phyloP scores from a whole-genome alignment of 2,329 filamentous ascomycete genomes.

The Claviceps capensis region DNA sequence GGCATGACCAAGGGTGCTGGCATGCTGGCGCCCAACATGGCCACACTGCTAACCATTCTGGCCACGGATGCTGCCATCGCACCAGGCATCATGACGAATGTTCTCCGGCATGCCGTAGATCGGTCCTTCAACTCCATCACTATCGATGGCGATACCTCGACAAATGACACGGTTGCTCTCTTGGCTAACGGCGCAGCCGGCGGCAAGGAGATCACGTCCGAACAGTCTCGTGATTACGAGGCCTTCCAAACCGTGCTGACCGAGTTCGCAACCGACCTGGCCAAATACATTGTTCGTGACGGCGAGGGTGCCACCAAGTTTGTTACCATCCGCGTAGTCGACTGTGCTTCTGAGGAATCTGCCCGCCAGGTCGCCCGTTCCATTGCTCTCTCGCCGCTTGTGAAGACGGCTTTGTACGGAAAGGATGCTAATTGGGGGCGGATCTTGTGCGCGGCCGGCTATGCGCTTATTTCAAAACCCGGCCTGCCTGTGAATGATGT shows the following conservation, averaged over 20 bases:
- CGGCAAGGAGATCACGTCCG: slow-evolving; percentile 45
- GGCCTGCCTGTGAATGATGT: slow-evolving; percentile 44
- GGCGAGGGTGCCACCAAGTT: slow-evolving; percentile 98
- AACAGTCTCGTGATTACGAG: slow-evolving; percentile 47
- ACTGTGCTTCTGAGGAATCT: slow-evolving; percentile 53
- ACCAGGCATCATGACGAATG: slow-evolving; percentile 48
- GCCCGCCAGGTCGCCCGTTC: slow-evolving; percentile 72
- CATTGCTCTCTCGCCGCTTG: slow-evolving; percentile 82
- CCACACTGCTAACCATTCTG: slow-evolving; percentile 80
- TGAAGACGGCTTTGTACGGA: slow-evolving; percentile 95
- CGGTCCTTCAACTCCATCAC: slow-evolving; percentile 94
- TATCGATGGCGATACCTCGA: slow-evolving; percentile 92
- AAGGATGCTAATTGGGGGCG: slow-evolving; percentile 98
- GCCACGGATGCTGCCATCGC: slow-evolving; percentile 81
- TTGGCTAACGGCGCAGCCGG: slow-evolving; percentile 92
- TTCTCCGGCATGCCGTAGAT: slow-evolving; percentile 63
- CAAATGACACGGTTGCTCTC: slow-evolving; percentile 89
- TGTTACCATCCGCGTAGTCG: slow-evolving; percentile 75
- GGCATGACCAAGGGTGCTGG: slow-evolving; percentile 97
- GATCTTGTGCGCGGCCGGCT: slow-evolving; percentile 88
- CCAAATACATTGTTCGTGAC: slow-evolving; percentile 87
- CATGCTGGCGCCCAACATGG: slow-evolving; percentile 99
- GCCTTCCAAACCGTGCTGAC: slow-evolving; percentile 60
- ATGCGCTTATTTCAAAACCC: slow-evolving; percentile 50
- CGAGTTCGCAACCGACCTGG: slow-evolving; percentile 67